Base-by-base conservation (phyloP, 768 basidiomycete species). In the Hemileccinum impolitum region DNA sequence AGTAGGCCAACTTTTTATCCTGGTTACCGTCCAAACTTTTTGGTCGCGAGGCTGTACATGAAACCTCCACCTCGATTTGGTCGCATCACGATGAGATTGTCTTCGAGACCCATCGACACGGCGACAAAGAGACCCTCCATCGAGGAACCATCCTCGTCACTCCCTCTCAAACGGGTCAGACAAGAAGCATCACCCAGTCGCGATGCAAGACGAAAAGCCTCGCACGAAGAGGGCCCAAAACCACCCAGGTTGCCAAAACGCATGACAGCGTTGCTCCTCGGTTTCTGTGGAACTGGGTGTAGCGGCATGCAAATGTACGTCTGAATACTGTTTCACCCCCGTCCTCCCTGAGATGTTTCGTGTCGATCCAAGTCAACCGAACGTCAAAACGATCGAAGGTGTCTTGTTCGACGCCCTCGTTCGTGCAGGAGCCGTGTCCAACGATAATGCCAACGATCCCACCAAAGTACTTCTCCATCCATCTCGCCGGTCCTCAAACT, bases 291-390 rank as follows among this genome's bases (percentile, higher is more conserved):
- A 6, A 84, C 90, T 0, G 92, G 90, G 1, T 96, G 85, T 65
- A 86, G 80, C 59, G 95, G 95, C 19, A 97, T 96, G 90, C 95
- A 98, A 72, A 87, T 94, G 95, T 96, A n/a, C n/a, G n/a, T n/a
- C n/a, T n/a, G n/a, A n/a, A n/a, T n/a, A n/a, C n/a, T n/a, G n/a
- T n/a, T n/a, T n/a, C n/a, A n/a, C n/a, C n/a, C n/a, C n/a, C n/a
- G n/a, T n/a, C n/a, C n/a, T n/a, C 17, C 17, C 45, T 48, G 18
- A 48, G 1, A 15, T 25, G 0, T 6, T 21, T 13, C 18, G 28
- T 21, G n/a, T n/a, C n/a, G n/a, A n/a, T n/a, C n/a, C n/a, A n/a
- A 91, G 90, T 44, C 90, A 94, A 64, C 84, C 81, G 8, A n/a
- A 57, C 30, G 75, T 77, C 9, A 77, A 75, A 38, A 98, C 96